A percentile compares a stretch with the other conserved stretches of the same genome.
phyloP scores from a whole-genome alignment of 192 early-diverging fungal genomes.

The Gryganskiella cystojenkinii region DNA sequence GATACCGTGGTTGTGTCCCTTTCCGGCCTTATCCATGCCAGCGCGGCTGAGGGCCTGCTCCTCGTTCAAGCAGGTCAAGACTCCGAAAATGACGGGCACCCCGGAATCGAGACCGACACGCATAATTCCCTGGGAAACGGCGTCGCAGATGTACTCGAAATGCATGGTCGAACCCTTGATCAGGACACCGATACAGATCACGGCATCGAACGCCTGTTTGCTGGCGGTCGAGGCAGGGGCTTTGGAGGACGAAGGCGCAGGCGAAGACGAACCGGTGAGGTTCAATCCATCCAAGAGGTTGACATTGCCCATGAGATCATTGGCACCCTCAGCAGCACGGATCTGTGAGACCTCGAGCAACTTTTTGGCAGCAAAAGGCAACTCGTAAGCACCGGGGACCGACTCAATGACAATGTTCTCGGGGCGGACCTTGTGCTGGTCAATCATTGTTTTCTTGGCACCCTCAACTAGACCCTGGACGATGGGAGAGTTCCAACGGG shows the following conservation, averaged over 20 bases:
- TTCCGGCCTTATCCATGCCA: constrained; percentile 67
- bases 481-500: constrained; percentile 93
- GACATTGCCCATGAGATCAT: constrained; percentile 62
- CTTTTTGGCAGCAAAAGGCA: constrained; percentile 88
- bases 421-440: constrained; percentile 70
- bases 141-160: constrained; percentile 99
- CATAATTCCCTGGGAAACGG: constrained; percentile 93
- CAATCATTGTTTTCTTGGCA: constrained; percentile 70
- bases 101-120: constrained; percentile 91
- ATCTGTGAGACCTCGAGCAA: constrained; percentile 77
- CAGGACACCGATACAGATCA: constrained; percentile 94
- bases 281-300: constrained; percentile 55
- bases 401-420: constrained; percentile 81
- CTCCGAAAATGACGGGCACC: constrained; percentile 94
- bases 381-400: constrained; percentile 95
- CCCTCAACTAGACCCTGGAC: constrained; percentile 87
- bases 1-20: constrained; percentile 94
- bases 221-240: constrained; percentile 14
- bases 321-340: constrained; percentile 64
- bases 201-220: constrained; percentile 83
- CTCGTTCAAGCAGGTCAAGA: constrained; percentile 94
- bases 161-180: constrained; percentile 99
- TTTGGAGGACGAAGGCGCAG: constrained; percentile 20
- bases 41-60: constrained; percentile 92
- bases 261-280: constrained; percentile 28